Percentiles rank a stretch among this genome's conserved stretches.
phyloP scores from a whole-genome alignment of 345 rosid genomes.

The Leavenworthia alabamica region DNA sequence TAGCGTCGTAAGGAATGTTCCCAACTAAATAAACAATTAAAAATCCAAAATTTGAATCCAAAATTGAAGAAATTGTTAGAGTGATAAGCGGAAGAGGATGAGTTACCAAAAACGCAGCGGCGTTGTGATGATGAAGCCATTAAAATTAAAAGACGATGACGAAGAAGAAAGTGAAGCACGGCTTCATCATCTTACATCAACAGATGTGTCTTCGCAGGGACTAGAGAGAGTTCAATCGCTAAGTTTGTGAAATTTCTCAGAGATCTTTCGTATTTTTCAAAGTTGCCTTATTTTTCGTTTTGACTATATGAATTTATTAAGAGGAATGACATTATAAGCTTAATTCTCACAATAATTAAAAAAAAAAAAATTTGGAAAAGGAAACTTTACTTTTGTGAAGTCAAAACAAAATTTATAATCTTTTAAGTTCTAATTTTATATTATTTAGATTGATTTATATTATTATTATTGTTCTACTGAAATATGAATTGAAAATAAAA shows the following conservation, averaged over 20 bases:
- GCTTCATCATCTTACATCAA: conserved; percentile 61
- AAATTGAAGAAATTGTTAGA: not conserved
- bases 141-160: conserved; percentile 37
- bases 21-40: conserved; percentile 52
- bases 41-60: not conserved
- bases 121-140: conserved; percentile 93
- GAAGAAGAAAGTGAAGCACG: conserved; percentile 55
- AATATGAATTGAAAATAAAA: no score
- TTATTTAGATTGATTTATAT: no score
- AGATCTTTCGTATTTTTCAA: conserved; percentile 12
- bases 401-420: no score
- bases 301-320: not conserved
- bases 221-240: not conserved
- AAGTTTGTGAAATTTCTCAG: not conserved
- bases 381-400: not conserved
- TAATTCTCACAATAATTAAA: not conserved
- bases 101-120: conserved; percentile 93
- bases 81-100: conserved; percentile 2
- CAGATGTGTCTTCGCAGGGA: not conserved
- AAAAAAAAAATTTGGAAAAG: not conserved
- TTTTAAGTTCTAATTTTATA: no score
- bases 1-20: conserved; percentile 95
- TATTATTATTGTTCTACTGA: no score
- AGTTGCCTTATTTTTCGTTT: not conserved
- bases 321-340: not conserved